Base-by-base conservation (phyloP, 1,284 basidiomycete species). In the Coniferiporia weirii region DNA sequence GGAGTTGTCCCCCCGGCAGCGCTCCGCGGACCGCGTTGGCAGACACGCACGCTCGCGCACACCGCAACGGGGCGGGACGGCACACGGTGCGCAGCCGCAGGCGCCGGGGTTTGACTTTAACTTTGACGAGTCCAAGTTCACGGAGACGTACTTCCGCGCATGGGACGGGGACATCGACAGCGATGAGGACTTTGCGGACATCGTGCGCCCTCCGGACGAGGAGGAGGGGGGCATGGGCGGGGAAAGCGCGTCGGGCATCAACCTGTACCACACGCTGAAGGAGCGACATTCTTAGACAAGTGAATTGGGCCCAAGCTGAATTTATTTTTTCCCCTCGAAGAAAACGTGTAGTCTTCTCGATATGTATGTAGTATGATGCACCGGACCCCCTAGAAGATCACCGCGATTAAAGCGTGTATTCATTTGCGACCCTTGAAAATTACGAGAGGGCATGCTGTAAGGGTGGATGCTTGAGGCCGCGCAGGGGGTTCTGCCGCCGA, bases 141-240 rank as follows among this genome's bases (percentile, higher is more conserved):
- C 61, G 40, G 61, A 62, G 22, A 53, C 54, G n/a, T 62, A 56
- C 47, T 62, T 62, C 45, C 52, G 32, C 7, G 43, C 57, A 40
- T 62, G 61, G 61, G 61, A 62, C n/a, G 61, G 61, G 27, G 61
- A 62, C 34, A 62, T 62, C 46, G 57, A 62, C 40, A 51, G 53
- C 22, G 61, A 62, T 40, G 57, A 59, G 38, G 61, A 62, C 50
- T 56, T 62, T 36, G 49, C 55, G 19, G 61, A 62, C 50, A 40
- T 59, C 19, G 49, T 62, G 15, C 56, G 53, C 7, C 52, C 60
- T 4, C 60, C 60, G 10, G 60, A 61, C 19, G 46, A 45, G 7
- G 52, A 52, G 13, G 35, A 47, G 36, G 48, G 44, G 4, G 49
- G 48, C 48, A 36, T 19, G 13, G 52, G 56, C 4, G 56, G 48